Conservation (phyloP, 306 rosid species). For the Cucurbita ficifolia region DNA sequence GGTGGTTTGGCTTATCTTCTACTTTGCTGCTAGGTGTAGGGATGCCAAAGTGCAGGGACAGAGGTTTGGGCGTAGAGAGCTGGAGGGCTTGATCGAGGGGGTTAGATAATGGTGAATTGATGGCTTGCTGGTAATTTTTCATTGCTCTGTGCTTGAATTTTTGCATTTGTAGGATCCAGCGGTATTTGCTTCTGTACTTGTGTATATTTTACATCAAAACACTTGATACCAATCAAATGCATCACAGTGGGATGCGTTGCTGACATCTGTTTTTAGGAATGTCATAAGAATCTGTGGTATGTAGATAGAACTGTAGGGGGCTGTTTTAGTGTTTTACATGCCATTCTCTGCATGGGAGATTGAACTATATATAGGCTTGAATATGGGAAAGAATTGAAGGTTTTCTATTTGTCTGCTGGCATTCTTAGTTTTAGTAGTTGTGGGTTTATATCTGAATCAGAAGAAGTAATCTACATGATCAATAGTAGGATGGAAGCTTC, state of each 20-base stretch:
- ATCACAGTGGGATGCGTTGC: neutral
- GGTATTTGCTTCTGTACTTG: slow-evolving; percentile 37
- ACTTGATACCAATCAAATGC: slow-evolving; percentile 41
- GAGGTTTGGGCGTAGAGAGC: slow-evolving; percentile 59
- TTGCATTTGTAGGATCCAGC: slow-evolving; percentile 32
- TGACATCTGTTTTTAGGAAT: slow-evolving; percentile 1
- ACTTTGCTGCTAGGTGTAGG: slow-evolving; percentile 54
- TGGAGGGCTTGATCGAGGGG: slow-evolving; percentile 57
- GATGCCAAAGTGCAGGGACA: slow-evolving; percentile 57
- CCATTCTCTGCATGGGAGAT: neutral
- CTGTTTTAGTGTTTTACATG: neutral
- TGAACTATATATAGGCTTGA: neutral
- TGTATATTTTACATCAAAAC: slow-evolving; percentile 53
- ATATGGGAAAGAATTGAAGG: neutral
- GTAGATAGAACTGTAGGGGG: slow-evolving; percentile 2
- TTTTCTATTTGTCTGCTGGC: neutral
- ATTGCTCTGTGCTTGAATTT: slow-evolving; percentile 27
- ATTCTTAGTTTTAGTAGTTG: neutral
- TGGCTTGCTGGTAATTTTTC: slow-evolving; percentile 27
- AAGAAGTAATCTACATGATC: neutral
- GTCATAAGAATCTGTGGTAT: neutral
- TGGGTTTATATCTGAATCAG: neutral
- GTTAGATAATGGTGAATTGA: slow-evolving; percentile 41
- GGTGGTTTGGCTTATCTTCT: slow-evolving; percentile 79
- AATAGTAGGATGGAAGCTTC: neutral